Evolutionary conservation across 2,329 filamentous ascomycete genomes (phyloP), one percentile per base, ranked within the genome.

Genomic region (Cryphonectria naterciae): DNA sequence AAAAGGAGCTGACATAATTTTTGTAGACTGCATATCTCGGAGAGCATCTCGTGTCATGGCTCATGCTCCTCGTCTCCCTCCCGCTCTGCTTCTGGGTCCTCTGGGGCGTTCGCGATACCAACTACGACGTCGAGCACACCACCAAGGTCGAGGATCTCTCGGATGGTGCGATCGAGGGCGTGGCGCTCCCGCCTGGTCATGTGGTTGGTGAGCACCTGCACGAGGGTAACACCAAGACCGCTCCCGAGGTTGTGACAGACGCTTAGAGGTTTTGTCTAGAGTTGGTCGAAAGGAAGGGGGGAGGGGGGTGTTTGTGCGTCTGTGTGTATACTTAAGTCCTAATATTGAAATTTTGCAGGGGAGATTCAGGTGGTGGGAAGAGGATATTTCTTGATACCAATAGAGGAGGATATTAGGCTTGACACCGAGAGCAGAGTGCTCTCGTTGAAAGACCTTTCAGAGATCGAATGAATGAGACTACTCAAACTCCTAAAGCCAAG

Each of bases 11-110:
- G 7, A 49, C 46, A 46, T 17, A 52, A 2, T 37, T 6, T 39
- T 52, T 54, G 28, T 22, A 77, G 75, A 76, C 75, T 5, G 69
- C 75, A 4, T 77, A 75, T 69, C 72, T 77, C 8, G 71, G 58
- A 37, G 75, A 77, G 62, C 72, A 74, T n/a, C 74, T 77, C 13
- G 66, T 74, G 10, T 77, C 75, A 2, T 77, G 75, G 75, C 68
- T 77, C 2, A 68, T 77, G 41, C 67, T 76, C 7, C 39, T 77
- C 58, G 61, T 75, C 0, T 75, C 75, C 25, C 54, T 77, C 52
- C 75, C 75, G 8, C 72, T 77, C 6, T 75, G 74, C 39, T 69
- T 64, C 25, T 65, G 73, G 52, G 75, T 76, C 2, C 73, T 76
- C 1, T 72, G 71, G 58, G 70, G 70, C 60, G 69, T 75, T 11